Conservation (phyloP, 768 basidiomycete genomes). For the Lactifluus rugatus region DNA sequence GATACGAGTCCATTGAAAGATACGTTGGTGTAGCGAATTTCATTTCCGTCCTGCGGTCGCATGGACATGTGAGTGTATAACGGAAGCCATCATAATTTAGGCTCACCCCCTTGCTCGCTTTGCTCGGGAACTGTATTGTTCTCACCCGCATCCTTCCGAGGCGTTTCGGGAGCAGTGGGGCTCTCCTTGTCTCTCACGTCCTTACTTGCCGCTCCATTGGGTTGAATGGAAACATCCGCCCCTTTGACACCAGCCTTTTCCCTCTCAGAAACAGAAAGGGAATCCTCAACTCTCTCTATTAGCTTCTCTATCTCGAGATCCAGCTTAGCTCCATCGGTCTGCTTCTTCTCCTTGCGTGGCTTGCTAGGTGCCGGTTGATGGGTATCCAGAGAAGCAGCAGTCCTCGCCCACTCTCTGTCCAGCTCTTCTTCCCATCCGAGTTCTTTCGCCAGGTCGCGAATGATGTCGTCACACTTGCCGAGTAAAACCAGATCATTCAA, state of each 20-base stretch:
- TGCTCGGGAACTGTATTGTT: neutral
- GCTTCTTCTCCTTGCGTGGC: neutral
- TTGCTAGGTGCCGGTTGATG: neutral
- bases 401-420: constrained; percentile 10
- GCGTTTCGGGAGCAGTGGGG: neutral
- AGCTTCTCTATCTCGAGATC: constrained; percentile 12
- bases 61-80: neutral
- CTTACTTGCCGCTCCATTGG: neutral
- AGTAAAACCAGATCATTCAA: constrained; percentile 16
- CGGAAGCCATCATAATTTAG: neutral
- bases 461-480: constrained; percentile 19
- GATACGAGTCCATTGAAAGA: neutral
- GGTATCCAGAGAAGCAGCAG: constrained; percentile 1
- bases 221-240: neutral
- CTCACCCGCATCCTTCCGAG: neutral
- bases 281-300: neutral
- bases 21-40: neutral
- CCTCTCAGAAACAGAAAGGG: constrained; percentile 5
- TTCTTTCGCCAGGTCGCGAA: constrained; percentile 14
- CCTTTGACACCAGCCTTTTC: neutral
- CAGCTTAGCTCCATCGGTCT: neutral
- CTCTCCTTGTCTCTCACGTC: neutral
- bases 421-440: constrained; percentile 20
- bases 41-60: neutral
- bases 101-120: neutral